phyloP scores from a whole-genome alignment of 768 basidiomycete species.

The Pholiota microspora region DNA sequence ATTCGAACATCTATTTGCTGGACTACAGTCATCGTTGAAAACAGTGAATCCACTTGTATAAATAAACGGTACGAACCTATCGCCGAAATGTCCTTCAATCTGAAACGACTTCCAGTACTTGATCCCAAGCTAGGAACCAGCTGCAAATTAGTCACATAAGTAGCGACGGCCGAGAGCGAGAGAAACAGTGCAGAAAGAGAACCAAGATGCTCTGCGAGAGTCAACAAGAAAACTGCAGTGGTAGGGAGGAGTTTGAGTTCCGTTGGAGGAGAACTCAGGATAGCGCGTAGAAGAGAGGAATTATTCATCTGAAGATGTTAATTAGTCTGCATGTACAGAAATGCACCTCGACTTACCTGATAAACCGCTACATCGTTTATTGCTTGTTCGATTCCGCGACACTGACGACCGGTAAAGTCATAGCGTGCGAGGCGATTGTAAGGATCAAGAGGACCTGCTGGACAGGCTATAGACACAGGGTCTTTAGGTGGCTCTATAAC shows the following conservation, averaged over 20 bases:
- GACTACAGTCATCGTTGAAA: conserved; percentile 32
- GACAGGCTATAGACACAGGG: conserved; percentile 12
- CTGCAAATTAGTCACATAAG: conserved; percentile 20
- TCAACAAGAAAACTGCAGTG: conserved; percentile 25
- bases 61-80: conserved; percentile 27
- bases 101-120: conserved; percentile 6
- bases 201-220: conserved; percentile 21
- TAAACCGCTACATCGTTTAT: conserved; percentile 37
- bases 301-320: conserved; percentile 40
- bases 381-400: conserved; percentile 19
- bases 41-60: neutral
- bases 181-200: conserved; percentile 16
- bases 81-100: conserved; percentile 43
- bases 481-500: conserved; percentile 38
- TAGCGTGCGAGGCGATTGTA: conserved; percentile 30
- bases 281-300: conserved; percentile 32
- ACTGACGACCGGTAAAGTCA: conserved; percentile 34
- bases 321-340: neutral
- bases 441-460: conserved; percentile 11
- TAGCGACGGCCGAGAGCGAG: conserved; percentile 17
- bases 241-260: conserved; percentile 20
- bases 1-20: conserved; percentile 61
- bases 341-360: conserved; percentile 29
- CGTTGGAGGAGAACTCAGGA: conserved; percentile 15
- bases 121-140: conserved; percentile 12